Evolutionary conservation across 2,329 filamentous ascomycete genomes (phyloP), one percentile per base, ranked within the genome.

Genomic region (Orbilia blumenaviensis): DNA sequence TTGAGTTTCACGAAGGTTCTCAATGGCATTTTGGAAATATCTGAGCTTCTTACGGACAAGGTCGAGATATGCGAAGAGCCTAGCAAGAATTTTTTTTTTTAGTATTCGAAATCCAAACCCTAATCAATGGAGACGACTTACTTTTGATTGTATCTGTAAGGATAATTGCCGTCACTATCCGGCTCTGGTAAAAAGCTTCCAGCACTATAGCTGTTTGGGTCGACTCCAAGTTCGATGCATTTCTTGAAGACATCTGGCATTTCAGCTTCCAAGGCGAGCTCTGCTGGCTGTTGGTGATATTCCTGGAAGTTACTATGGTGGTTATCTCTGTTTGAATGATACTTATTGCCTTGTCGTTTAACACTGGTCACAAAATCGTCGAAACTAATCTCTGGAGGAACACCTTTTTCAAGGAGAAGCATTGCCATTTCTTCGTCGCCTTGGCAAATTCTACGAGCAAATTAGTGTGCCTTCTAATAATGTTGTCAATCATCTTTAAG

Each of bases 381-480:
- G 73, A 90, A 91, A 6, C 88, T 85, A 34, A 93, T 85, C 0
- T 86, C 82, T 0, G 88, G 83, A 0, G 85, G 83, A 1, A 90
- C 89, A 1, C 91, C 92, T 4, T 85, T 84, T 1, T 88, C 85
- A 0, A 95, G 85, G 1, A 95, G 83, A 77, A 87, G 88, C 29
- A 86, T 79, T 0, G 88, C 88, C 34, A 89, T 83, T 1, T 85
- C 82, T 1, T 83, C 66, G 77, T 92, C 86, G 7, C 85, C 85
- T 1, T 84, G 32, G 10, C 56, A 46, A 29, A 76, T 69, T 10
- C 76, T 66, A 52, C 0, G 0, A 91, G 91, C 3, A 84, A 85
- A 67, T 88, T 85, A 18, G 94, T 81, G 0, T 89, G 86, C 34
- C 8, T 46, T 23, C 14, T 52, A 21, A 10, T 12, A 1, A 52